These are phyloP conservation scores for Schizophyllum amplum DNA, from an alignment of 1,284 basidiomycete genomes.

Conservation along the genomic window DNA sequence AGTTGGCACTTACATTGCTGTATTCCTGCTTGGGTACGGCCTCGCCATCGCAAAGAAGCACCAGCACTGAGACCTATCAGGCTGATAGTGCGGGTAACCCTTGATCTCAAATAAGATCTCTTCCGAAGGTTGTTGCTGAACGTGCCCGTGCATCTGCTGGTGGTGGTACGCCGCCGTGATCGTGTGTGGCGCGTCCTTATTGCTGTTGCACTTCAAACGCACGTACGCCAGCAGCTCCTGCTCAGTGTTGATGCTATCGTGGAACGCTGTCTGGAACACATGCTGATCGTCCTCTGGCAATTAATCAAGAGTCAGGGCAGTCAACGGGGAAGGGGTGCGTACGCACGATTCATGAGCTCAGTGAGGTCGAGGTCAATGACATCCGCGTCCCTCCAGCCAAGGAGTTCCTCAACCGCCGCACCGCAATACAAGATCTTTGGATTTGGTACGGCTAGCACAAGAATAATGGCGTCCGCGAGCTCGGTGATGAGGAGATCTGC, in stretches of 20 bases:
- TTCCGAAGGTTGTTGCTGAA: slow-evolving; percentile 10
- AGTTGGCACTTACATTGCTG: slow-evolving; percentile 45
- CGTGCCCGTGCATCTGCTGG: slow-evolving; percentile 20
- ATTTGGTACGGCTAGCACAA: slow-evolving; percentile 50
- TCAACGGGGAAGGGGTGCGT: not conserved
- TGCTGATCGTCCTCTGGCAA: slow-evolving; percentile 51
- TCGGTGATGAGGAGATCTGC: slow-evolving; percentile 75
- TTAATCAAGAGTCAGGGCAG: slow-evolving; percentile 5
- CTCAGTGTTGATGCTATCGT: not conserved
- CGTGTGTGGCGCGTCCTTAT: not conserved
- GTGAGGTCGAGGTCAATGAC: slow-evolving; percentile 58
- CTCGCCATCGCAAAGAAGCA: slow-evolving; percentile 71
- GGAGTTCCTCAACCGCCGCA: slow-evolving; percentile 57
- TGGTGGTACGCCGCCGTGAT: slow-evolving; percentile 3
- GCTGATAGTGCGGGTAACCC: slow-evolving; percentile 53
- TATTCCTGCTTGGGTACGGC: slow-evolving; percentile 69
- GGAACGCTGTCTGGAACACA: slow-evolving; percentile 32
- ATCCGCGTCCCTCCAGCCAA: slow-evolving; percentile 71
- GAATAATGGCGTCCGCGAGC: slow-evolving; percentile 62
- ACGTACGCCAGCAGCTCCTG: slow-evolving; percentile 42
- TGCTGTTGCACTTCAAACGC: slow-evolving; percentile 38
- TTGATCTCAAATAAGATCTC: slow-evolving; percentile 69
- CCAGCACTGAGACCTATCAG: slow-evolving; percentile 27
- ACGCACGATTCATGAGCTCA: slow-evolving; percentile 59
- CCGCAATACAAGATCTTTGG: slow-evolving; percentile 66